Conservation (phyloP, 345 rosid genomes). For the Gossypium mustelinum region DNA sequence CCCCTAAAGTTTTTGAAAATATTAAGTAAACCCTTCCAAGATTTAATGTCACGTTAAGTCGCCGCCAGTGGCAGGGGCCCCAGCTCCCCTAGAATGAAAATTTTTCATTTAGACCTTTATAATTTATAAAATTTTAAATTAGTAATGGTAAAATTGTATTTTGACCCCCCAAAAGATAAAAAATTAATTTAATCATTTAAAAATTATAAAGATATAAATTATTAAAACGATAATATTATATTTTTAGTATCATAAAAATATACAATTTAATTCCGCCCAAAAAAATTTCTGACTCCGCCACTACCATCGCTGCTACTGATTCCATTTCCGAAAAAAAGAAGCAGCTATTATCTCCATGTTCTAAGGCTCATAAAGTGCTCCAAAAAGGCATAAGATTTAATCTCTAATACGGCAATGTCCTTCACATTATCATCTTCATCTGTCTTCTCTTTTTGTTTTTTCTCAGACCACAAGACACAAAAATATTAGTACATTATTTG, state of each 20-base stretch:
- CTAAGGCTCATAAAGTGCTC: conserved; percentile 35
- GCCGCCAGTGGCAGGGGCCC: no score
- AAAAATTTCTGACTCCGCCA: no score
- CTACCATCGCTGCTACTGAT: fast-evolving
- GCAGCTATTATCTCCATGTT: conserved; percentile 19
- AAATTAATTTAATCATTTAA: fast-evolving
- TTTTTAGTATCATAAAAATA: no score
- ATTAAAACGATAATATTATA: fast-evolving
- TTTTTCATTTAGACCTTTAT: no score
- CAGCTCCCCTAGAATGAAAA: no score
- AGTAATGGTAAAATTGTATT: no score
- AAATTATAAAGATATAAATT: no score
- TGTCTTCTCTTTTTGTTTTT: conserved; percentile 34
- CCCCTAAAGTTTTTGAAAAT: no score
- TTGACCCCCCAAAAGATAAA: no score
- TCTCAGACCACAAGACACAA: conserved; percentile 3
- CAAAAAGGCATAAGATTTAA: conserved; percentile 11
- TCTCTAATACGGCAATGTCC: conserved; percentile 24
- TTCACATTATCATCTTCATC: not conserved
- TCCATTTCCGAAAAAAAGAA: not conserved
- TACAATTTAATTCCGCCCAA: fast-evolving
- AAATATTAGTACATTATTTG: not conserved
- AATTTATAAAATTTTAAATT: no score
- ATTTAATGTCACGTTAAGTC: no score
- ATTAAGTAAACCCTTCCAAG: no score